Evolutionary conservation across 768 basidiomycete species (phyloP).

Genomic region (Tricholoma flavovirens): DNA sequence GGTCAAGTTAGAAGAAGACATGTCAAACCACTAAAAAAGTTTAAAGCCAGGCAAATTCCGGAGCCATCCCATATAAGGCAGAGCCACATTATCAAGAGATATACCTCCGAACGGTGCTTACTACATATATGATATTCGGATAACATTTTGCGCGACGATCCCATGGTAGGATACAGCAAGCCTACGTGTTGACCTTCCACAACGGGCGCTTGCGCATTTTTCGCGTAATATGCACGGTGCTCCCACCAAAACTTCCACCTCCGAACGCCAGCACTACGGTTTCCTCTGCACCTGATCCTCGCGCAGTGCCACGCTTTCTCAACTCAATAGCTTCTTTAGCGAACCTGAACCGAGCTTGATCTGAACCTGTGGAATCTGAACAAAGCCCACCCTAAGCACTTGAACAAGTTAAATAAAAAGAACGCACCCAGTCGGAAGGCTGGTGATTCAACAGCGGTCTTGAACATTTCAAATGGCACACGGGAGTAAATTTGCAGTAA

Average conservation of each 20-base stretch:
- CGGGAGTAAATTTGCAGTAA: slow-evolving; percentile 69
- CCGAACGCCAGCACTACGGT: slow-evolving; percentile 92
- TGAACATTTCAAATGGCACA: slow-evolving; percentile 87
- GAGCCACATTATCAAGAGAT: slow-evolving; percentile 26
- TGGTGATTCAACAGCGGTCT: slow-evolving; percentile 73
- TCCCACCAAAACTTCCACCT: slow-evolving; percentile 58
- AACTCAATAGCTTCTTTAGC: slow-evolving; percentile 85
- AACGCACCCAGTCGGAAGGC: slow-evolving; percentile 70
- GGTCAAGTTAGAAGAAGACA: slow-evolving; percentile 20
- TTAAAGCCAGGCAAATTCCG: slow-evolving; percentile 33
- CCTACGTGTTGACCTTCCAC: slow-evolving; percentile 76
- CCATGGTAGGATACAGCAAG: slow-evolving; percentile 10
- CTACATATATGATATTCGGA: no score
- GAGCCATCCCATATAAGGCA: slow-evolving; percentile 21
- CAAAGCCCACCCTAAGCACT: slow-evolving; percentile 16
- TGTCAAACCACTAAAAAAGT: slow-evolving; percentile 36
- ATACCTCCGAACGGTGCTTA: slow-evolving; percentile 5
- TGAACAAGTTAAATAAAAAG: background rate
- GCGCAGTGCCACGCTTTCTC: slow-evolving; percentile 72
- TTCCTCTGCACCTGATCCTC: slow-evolving; percentile 71
- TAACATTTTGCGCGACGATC: background rate
- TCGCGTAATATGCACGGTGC: slow-evolving; percentile 81
- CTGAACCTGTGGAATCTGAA: slow-evolving; percentile 48
- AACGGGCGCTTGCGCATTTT: slow-evolving; percentile 82
- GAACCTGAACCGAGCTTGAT: slow-evolving; percentile 87